Evolutionary conservation across 192 early-diverging fungal genomes (phyloP).

Genomic region (Coemansia sp.): DNA sequence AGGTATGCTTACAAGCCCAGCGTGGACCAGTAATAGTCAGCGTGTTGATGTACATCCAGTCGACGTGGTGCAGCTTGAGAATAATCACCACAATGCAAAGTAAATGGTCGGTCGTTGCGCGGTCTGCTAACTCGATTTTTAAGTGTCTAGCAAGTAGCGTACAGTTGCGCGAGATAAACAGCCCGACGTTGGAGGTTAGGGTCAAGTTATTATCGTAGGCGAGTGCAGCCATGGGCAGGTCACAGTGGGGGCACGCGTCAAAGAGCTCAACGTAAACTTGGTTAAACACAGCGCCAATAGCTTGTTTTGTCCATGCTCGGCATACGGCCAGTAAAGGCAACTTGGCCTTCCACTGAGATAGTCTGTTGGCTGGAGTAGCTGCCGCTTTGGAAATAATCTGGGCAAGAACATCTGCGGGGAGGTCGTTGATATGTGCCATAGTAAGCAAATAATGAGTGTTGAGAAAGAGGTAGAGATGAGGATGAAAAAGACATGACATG

Average conservation of each 20-base stretch:
- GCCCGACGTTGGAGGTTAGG: not conserved
- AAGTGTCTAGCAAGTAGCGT: not conserved
- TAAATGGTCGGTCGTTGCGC: not conserved
- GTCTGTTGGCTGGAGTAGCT: not conserved
- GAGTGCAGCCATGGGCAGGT: no score
- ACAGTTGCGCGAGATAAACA: not conserved
- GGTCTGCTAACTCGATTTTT: not conserved
- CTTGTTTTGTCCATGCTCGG: not conserved
- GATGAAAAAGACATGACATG: not conserved
- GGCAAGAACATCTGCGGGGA: not conserved
- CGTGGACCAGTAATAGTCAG: not conserved
- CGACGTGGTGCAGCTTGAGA: not conserved
- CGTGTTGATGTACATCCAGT: not conserved
- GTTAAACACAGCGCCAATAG: not conserved
- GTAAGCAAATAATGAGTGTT: not conserved
- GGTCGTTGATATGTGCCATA: slow-evolving; percentile 2
- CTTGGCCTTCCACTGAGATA: not conserved
- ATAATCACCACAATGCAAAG: not conserved
- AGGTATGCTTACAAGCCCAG: no score
- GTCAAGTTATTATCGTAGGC: not conserved
- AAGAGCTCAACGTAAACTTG: not conserved
- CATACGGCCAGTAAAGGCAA: not conserved
- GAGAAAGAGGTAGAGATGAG: not conserved
- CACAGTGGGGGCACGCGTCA: not conserved
- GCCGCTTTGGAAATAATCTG: not conserved